Percentiles rank a stretch among this genome's conserved stretches.
Evolutionary conservation across 129 eudicot genomes (phyloP).

Genomic region (Escallonia rubra): DNA sequence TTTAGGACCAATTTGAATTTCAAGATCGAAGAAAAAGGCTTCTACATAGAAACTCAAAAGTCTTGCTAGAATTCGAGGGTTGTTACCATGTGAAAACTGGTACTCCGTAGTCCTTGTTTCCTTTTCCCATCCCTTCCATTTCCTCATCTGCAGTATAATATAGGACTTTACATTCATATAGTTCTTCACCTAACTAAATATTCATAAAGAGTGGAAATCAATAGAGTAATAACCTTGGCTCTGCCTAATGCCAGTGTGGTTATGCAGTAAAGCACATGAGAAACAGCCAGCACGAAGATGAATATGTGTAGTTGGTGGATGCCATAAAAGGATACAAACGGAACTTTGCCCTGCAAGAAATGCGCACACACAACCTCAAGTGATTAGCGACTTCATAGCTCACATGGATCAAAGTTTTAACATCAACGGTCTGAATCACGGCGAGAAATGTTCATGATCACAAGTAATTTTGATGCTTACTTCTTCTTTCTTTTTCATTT

Average conservation of each 20-base stretch:
- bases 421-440: too few species aligned
- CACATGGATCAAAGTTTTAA: too few species aligned
- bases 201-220: neutral
- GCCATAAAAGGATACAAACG: constrained; percentile 47
- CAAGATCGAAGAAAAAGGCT: too few species aligned
- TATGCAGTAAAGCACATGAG: constrained; percentile 48
- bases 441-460: too few species aligned
- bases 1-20: too few species aligned
- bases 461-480: too few species aligned
- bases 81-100: constrained; percentile 47
- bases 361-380: neutral
- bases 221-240: constrained; percentile 38
- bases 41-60: too few species aligned
- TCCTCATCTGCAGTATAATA: constrained; percentile 40
- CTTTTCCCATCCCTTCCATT: constrained; percentile 67
- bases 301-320: constrained; percentile 61
- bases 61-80: neutral
- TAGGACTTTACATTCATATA: neutral
- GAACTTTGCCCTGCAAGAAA: constrained; percentile 53
- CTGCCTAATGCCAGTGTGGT: constrained; percentile 50
- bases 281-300: constrained; percentile 55
- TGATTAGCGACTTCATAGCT: too few species aligned
- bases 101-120: constrained; percentile 67
- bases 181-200: neutral
- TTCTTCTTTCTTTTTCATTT: too few species aligned